Base-by-base conservation (phyloP, 345 rosid species). In the Turritis glabra region DNA sequence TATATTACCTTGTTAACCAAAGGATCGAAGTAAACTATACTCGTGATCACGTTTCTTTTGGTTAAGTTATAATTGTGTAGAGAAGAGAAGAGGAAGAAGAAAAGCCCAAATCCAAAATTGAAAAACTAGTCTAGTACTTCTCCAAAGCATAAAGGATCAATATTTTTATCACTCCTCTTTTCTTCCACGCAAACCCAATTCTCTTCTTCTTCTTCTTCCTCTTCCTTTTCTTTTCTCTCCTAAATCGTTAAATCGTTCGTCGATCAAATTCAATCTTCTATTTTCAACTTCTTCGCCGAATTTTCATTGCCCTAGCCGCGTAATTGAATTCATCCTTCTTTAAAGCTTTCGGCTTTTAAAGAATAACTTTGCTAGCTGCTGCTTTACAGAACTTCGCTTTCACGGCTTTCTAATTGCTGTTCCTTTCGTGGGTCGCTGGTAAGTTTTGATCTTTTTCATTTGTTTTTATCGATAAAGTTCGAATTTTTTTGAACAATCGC, bases 161-260 rank as follows among this genome's bases (percentile, higher is more conserved):
- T 66, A 55, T 40, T 71, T 22, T 48, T 27, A 66, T 57, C 54
- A 72, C 56, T 77, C 14, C 69, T 43, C 57, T 70, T 82, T 80
- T 77, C 85, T 74, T 82, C 78, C 75, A 80, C 85, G 81, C 81
- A 82, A 77, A 69, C 75, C 62, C 60, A 71, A 81, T 67, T 76
- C 72, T 57, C 56, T 14, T 53, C 47, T 27, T 56, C 54, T 22
- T 61, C 50, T 18, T 47, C 8, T 41, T 41, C 18, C 14, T 37
- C 51, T 51, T 61, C 46, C 4, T 60, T 59, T 29, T 5, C 15
- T 64, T 29, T 21, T 37, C 78, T 68, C 9, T 64, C 59, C 17
- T 56, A 4, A 56, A 17, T 64, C 48, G 18, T 8, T 48, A 69
- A 69, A 27, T 53, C 57, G 19, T 19, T 26, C 55, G 23, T 64